phyloP scores from a whole-genome alignment of 805 yeast species.

The Hermanozyma aechmeae region DNA sequence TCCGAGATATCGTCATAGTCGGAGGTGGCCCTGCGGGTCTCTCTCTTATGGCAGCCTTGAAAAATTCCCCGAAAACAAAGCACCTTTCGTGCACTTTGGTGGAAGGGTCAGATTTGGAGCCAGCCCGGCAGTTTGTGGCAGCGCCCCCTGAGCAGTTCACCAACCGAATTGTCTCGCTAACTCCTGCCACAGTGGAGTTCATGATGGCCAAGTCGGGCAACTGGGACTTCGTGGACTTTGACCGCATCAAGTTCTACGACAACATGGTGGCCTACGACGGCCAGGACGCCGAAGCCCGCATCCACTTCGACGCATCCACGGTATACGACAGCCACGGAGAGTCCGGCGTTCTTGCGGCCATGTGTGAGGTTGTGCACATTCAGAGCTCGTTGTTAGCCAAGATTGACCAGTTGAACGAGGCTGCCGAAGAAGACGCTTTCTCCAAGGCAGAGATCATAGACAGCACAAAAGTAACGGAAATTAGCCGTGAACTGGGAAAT shows the following conservation, averaged over 20 bases:
- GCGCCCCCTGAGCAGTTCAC: conserved; percentile 45
- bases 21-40: conserved; percentile 99
- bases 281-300: conserved; percentile 46
- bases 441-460: conserved; percentile 43
- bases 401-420: conserved; percentile 20
- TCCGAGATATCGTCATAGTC: conserved; percentile 68
- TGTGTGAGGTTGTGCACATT: conserved; percentile 82
- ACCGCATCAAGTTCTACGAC: conserved; percentile 74
- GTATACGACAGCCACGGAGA: conserved; percentile 16
- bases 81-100: conserved; percentile 57
- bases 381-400: conserved; percentile 63
- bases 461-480: conserved; percentile 56
- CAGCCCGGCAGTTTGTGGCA: conserved; percentile 37
- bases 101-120: conserved; percentile 58
- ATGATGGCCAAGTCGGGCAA: conserved; percentile 58
- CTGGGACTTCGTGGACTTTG: conserved; percentile 60
- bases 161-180: conserved; percentile 78
- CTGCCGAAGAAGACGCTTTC: conserved; percentile 9
- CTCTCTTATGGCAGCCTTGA: conserved; percentile 73
- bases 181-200: conserved; percentile 68
- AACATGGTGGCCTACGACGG: conserved; percentile 85
- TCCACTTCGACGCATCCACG: conserved; percentile 60
- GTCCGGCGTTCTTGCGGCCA: conserved; percentile 45
- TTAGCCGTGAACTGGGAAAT: conserved; percentile 13
- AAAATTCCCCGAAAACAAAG: conserved; percentile 53